These are phyloP conservation scores for Rhinocladiella similis DNA, from an alignment of 2,329 filamentous ascomycete species.

Conservation along the genomic window DNA sequence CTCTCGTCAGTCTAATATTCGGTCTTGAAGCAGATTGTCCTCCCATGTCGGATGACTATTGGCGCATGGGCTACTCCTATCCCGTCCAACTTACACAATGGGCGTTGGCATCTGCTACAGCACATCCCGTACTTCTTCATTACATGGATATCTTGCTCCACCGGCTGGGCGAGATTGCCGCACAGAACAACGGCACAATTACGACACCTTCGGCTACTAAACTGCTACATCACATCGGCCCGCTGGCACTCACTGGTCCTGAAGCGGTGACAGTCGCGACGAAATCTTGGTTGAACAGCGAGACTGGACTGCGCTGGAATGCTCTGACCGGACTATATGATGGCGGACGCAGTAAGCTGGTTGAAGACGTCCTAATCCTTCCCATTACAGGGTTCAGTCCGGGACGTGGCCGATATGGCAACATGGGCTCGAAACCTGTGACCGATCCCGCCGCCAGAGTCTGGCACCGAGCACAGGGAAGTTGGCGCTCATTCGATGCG, in stretches of 20 bases:
- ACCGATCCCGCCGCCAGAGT: constrained; percentile 34
- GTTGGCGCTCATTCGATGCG: constrained; percentile 33
- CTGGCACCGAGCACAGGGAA: constrained; percentile 35
- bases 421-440: constrained; percentile 37
- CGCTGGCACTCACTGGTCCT: constrained; percentile 34
- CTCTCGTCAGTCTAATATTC: constrained; percentile 31
- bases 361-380: constrained; percentile 36
- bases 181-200: constrained; percentile 9
- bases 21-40: constrained; percentile 36
- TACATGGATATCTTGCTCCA: constrained; percentile 31
- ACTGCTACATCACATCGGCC: constrained; percentile 31
- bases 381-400: constrained; percentile 37
- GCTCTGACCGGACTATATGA: constrained; percentile 34
- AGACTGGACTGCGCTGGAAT: constrained; percentile 34
- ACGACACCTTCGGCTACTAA: constrained; percentile 5
- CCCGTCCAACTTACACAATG: constrained; percentile 38
- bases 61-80: constrained; percentile 38
- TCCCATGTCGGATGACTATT: constrained; percentile 32
- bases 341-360: constrained; percentile 33
- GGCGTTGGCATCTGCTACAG: constrained; percentile 32
- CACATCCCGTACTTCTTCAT: constrained; percentile 32
- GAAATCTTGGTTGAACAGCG: constrained; percentile 29
- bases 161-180: constrained; percentile 15
- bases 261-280: constrained; percentile 34
- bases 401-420: constrained; percentile 32